Base-by-base conservation (phyloP, 1,284 basidiomycete genomes). In the Entoloma clypeatum region DNA sequence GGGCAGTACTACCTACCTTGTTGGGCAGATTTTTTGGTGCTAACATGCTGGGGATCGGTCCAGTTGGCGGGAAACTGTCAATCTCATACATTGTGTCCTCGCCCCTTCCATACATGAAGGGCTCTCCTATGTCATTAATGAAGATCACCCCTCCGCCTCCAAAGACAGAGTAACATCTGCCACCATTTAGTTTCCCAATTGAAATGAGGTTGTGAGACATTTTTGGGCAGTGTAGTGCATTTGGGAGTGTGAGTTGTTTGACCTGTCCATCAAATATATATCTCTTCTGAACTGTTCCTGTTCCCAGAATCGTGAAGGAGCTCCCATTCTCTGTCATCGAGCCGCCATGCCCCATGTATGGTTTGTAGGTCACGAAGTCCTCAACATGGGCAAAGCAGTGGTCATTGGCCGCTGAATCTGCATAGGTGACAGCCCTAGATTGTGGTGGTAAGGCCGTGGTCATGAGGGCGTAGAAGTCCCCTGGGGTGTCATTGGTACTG, bases 171-270 rank as follows among this genome's bases (percentile, higher is more conserved):
- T 25, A 18, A 21, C 41, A 48, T 7, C 50, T 43, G 7, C 21
- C 25, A 14, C 32, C 23, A 17, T 41, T 40, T 3, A 46, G 40
- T 14, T 42, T 22, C 4, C 46, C 38, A 5, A 50, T 46, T 2
- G 44, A 46, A 23, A 51, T 28, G 9, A 51, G 36, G 28, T 51
- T 51, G 29, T 41, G 33, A 6, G 21, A 9, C 1, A 51, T 26
- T 7, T 39, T 28, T 24, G 46, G 46, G 13, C 42, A 38, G 37
- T 51, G 49, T 10, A 43, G 19, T 3, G 44, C 49, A 21, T 51
- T 44, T 16, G 25, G 26, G n/a, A 49, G 47, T 10, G 31, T 41
- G 7, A 53, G 30, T 8, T 32, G 23, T 3, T 46, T 26, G 2
- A 16, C 11, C 10, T 23, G 7, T 8, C 32, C 44, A 5, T 38